Evolutionary conservation across 192 early-diverging fungal species (phyloP).

Genomic region (Backusella tuberculispora): DNA sequence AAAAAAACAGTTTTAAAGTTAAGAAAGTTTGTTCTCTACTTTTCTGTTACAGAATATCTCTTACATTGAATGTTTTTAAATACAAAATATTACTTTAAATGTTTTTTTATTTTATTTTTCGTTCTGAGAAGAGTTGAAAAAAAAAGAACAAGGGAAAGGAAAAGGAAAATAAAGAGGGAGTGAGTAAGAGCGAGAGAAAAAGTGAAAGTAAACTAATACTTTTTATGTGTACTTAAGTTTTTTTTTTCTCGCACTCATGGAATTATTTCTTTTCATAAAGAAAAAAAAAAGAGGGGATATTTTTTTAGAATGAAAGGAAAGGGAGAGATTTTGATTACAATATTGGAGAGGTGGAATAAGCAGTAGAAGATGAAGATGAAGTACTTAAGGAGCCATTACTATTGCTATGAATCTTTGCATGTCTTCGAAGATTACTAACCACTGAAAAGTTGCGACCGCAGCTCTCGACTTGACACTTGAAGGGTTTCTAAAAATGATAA

Average conservation of each 20-base stretch:
- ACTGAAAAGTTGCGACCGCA: slow-evolving; percentile 27
- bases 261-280: neutral
- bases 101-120: neutral
- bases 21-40: neutral
- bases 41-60: slow-evolving; percentile 1
- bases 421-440: slow-evolving; percentile 22
- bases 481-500: slow-evolving; percentile 18
- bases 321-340: neutral
- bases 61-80: neutral
- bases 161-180: neutral
- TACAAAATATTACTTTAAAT: neutral
- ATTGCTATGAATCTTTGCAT: slow-evolving; percentile 22
- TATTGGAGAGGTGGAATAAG: neutral
- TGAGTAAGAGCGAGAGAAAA: neutral
- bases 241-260: neutral
- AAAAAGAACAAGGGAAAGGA: neutral
- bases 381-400: neutral
- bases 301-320: slow-evolving; percentile 4
- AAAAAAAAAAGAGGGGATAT: neutral
- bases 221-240: neutral
- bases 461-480: slow-evolving; percentile 21
- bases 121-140: neutral
- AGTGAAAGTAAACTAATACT: neutral
- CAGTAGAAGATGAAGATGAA: slow-evolving; percentile 8
- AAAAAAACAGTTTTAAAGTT: neutral